phyloP scores from a whole-genome alignment of 176 grass and related monocot species.

The Bothriochloa decipiens region DNA sequence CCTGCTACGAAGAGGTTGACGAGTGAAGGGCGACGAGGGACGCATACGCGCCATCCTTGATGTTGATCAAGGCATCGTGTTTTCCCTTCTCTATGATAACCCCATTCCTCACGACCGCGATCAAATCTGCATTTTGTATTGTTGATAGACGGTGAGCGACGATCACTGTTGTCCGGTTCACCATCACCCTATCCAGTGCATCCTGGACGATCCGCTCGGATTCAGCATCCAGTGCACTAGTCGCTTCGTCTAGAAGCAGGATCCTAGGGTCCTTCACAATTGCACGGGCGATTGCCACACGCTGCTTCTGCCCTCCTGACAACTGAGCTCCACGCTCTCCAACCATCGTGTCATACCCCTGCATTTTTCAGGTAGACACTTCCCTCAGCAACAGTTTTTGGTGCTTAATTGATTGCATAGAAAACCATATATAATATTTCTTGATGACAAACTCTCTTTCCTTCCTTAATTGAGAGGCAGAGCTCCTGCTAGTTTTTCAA shows the following conservation, averaged over 20 bases:
- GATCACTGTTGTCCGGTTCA: constrained; percentile 84
- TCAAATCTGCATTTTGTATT: constrained; percentile 73
- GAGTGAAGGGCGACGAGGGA: constrained; percentile 95
- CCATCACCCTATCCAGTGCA: constrained; percentile 80
- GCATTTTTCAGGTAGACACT: constrained; percentile 40
- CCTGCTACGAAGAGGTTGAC: constrained; percentile 41
- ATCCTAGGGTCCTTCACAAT: constrained; percentile 89
- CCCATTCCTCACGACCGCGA: constrained; percentile 79
- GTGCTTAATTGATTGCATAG: not conserved
- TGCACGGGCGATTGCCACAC: constrained; percentile 82
- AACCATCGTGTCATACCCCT: constrained; percentile 92
- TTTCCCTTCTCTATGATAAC: constrained; percentile 92
- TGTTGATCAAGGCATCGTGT: constrained; percentile 78
- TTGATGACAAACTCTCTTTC: too few species aligned
- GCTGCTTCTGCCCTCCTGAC: constrained; percentile 95
- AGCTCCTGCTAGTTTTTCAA: too few species aligned
- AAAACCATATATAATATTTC: constrained; percentile 1
- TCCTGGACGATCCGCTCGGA: constrained; percentile 93
- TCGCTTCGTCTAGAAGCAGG: constrained; percentile 89
- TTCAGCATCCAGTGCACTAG: constrained; percentile 98
- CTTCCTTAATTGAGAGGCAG: too few species aligned
- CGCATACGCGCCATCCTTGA: constrained; percentile 94
- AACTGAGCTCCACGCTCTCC: constrained; percentile 92
- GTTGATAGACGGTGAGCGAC: constrained; percentile 87
- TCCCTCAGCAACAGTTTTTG: constrained; percentile 27